phyloP scores from a whole-genome alignment of 2,329 filamentous ascomycete species.

The Talaromyces islandicus region DNA sequence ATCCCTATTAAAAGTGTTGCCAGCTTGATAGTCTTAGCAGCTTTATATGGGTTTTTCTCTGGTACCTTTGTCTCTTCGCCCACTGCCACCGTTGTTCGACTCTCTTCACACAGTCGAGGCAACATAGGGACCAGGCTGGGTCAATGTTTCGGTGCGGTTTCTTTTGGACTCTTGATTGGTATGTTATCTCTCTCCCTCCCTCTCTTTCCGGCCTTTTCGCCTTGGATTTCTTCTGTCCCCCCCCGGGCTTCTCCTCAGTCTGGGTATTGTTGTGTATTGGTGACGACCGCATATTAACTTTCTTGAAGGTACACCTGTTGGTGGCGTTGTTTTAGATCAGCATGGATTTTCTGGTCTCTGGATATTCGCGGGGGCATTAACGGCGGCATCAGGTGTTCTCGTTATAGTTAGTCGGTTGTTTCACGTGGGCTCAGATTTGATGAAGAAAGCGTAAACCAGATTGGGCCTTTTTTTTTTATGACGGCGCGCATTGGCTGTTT shows the following conservation, averaged over 20 bases:
- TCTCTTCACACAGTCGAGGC: background rate
- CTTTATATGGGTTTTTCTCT: slow-evolving; percentile 1
- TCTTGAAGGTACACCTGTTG: slow-evolving; percentile 5
- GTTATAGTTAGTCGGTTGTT: slow-evolving; percentile 2
- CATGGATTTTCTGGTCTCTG: slow-evolving; percentile 2
- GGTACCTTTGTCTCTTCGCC: slow-evolving; percentile 3
- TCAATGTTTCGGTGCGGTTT: slow-evolving; percentile 2
- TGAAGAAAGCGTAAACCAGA: slow-evolving; percentile 2
- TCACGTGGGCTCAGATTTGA: background rate
- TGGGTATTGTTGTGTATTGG: background rate
- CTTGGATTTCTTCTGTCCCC: background rate
- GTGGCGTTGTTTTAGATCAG: slow-evolving; percentile 5
- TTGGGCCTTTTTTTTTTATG: background rate
- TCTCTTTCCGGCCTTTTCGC: too few relatives aligned
- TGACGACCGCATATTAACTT: background rate
- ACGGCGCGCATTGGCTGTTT: too few relatives aligned
- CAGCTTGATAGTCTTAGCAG: background rate
- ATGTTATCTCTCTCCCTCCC: background rate
- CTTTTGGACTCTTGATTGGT: slow-evolving; percentile 8
- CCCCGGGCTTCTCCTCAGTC: too few relatives aligned
- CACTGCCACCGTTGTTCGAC: background rate
- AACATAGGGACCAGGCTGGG: slow-evolving; percentile 5
- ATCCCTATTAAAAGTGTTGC: background rate
- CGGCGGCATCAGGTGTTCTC: background rate
- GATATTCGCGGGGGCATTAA: slow-evolving; percentile 4